phyloP scores from a whole-genome alignment of 768 basidiomycete species.

The Amanita pallidorosea region DNA sequence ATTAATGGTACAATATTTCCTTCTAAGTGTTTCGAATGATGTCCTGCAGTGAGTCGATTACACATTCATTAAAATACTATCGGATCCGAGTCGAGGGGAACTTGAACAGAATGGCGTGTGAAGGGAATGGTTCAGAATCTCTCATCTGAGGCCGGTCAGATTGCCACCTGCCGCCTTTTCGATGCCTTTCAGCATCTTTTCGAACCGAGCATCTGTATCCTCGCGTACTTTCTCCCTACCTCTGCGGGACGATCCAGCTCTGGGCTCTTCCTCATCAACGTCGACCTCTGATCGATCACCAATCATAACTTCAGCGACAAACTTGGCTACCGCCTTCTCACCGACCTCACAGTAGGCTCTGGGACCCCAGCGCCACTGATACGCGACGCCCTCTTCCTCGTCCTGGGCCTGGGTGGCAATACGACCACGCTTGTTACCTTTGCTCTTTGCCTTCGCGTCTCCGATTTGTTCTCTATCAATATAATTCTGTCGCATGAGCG shows the following conservation, averaged over 20 bases:
- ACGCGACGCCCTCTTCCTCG: slow-evolving; percentile 27
- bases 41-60: neutral
- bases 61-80: neutral
- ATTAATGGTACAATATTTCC: neutral
- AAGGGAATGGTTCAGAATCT: neutral
- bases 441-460: slow-evolving; percentile 25
- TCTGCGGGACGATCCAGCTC: slow-evolving; percentile 13
- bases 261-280: slow-evolving; percentile 25
- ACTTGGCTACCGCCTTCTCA: slow-evolving; percentile 62
- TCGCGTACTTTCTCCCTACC: slow-evolving; percentile 10
- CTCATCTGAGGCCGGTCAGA: slow-evolving; percentile 28
- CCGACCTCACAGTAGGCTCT: slow-evolving; percentile 77
- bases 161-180: slow-evolving; percentile 56
- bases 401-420: slow-evolving; percentile 29
- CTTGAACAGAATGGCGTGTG: neutral
- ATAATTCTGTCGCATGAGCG: slow-evolving; percentile 62
- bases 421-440: slow-evolving; percentile 42
- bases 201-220: slow-evolving; percentile 25
- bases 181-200: slow-evolving; percentile 42
- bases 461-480: slow-evolving; percentile 58
- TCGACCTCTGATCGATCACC: slow-evolving; percentile 20
- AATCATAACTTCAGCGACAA: slow-evolving; percentile 77
- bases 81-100: neutral
- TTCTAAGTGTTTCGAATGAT: neutral
- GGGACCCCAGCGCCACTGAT: slow-evolving; percentile 83